Percentiles rank a stretch among this genome's conserved stretches.
Conservation (phyloP, 345 rosid species). For the Cardiospermum halicacabum region DNA sequence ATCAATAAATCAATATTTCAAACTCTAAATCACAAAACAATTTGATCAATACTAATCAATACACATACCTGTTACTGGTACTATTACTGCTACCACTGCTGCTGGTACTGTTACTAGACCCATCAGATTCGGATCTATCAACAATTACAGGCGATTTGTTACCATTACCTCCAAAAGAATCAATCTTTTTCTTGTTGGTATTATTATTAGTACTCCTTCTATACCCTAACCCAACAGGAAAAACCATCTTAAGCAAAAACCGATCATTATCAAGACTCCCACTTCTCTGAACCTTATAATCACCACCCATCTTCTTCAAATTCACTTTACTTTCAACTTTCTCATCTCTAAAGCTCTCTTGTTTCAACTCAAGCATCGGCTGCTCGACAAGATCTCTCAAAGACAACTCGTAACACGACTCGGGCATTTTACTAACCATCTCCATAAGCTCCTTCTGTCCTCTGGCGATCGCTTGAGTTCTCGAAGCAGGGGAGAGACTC, state of each 20-base stretch:
- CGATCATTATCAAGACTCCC: conserved; percentile 44
- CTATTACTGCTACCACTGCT: conserved; percentile 43
- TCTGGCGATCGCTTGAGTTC: conserved; percentile 67
- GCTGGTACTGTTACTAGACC: conserved; percentile 38
- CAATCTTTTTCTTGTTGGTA: conserved; percentile 24
- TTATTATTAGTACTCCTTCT: conserved; percentile 43
- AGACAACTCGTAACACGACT: conserved; percentile 82
- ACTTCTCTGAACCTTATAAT: conserved; percentile 24
- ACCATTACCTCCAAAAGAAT: conserved; percentile 9
- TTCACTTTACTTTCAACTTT: conserved; percentile 10
- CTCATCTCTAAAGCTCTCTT: conserved; percentile 17
- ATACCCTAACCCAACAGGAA: conserved; percentile 48
- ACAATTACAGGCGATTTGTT: conserved; percentile 35
- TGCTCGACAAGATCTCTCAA: conserved; percentile 74
- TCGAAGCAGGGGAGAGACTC: conserved; percentile 63
- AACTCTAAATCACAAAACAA: no score
- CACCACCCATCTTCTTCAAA: conserved; percentile 11
- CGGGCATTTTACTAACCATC: conserved; percentile 85
- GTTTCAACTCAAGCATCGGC: conserved; percentile 15
- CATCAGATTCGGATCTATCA: conserved; percentile 33
- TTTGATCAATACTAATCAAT: neutral
- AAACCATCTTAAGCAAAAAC: conserved; percentile 65
- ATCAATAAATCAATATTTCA: no score
- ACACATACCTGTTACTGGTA: conserved; percentile 40
- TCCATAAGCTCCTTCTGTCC: conserved; percentile 95